A percentile compares a stretch with the other conserved stretches of the same genome.
Evolutionary conservation across 139 green algal species (phyloP).

Genomic region (Diplosphaera chodatii): DNA sequence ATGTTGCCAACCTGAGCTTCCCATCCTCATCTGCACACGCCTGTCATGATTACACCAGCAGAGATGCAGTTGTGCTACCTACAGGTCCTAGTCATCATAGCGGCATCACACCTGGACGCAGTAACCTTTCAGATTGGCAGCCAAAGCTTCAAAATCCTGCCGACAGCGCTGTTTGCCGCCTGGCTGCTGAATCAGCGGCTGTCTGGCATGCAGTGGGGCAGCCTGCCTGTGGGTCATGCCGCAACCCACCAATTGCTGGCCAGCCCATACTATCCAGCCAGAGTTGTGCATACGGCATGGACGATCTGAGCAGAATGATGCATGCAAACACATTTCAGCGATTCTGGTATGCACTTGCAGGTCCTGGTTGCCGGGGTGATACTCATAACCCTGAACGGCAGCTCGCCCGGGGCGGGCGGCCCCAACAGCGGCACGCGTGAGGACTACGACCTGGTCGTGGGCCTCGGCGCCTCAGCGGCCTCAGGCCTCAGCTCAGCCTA

Average conservation of each 20-base stretch:
- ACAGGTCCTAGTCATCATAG: conserved; percentile 49
- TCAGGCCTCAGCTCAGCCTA: conserved; percentile 49
- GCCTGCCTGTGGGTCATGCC: conserved; percentile 40
- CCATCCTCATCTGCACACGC: no score
- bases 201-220: conserved; percentile 42
- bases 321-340: no score
- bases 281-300: no score
- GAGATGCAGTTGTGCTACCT: no score
- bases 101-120: conserved; percentile 46
- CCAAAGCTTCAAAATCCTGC: conserved; percentile 57
- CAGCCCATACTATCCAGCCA: no score
- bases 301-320: not conserved
- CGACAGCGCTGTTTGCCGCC: conserved; percentile 48
- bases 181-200: conserved; percentile 50
- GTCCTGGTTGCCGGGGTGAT: conserved; percentile 33
- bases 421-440: not conserved
- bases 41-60: no score
- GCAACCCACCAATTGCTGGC: no score
- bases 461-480: conserved; percentile 37
- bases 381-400: conserved; percentile 44
- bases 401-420: not conserved
- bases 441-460: conserved; percentile 17
- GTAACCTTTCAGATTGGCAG: conserved; percentile 56
- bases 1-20: no score
- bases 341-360: not conserved